Evolutionary conservation across 2,329 filamentous ascomycete genomes (phyloP).

Genomic region (Penicillium sp.): DNA sequence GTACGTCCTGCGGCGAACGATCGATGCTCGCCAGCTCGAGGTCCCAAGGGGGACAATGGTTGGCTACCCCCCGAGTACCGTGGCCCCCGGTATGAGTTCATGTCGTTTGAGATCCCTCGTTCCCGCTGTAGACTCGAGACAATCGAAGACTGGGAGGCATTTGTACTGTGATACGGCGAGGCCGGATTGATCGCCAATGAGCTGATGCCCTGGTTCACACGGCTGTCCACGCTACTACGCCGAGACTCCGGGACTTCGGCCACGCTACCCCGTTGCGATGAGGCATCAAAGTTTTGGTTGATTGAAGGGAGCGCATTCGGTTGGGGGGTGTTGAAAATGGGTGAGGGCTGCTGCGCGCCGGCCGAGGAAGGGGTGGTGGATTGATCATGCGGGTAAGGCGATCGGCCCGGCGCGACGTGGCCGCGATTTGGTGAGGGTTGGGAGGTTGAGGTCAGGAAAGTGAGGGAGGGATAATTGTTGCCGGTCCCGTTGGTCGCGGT

Average conservation of each 20-base stretch:
- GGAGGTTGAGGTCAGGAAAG: conserved; percentile 47
- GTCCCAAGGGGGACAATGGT: conserved; percentile 45
- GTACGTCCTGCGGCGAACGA: conserved; percentile 48
- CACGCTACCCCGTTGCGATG: conserved; percentile 46
- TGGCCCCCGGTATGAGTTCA: conserved; percentile 42
- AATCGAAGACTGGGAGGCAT: conserved; percentile 49
- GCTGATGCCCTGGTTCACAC: conserved; percentile 52
- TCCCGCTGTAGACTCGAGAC: conserved; percentile 47
- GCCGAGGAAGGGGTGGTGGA: conserved; percentile 41
- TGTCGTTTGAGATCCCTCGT: conserved; percentile 44
- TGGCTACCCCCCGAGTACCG: conserved; percentile 42
- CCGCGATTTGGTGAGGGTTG: conserved; percentile 49
- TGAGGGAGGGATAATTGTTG: conserved; percentile 45
- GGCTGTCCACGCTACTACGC: conserved; percentile 52
- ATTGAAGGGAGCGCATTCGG: conserved; percentile 56
- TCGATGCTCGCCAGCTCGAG: conserved; percentile 43
- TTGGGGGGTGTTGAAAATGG: conserved; percentile 40
- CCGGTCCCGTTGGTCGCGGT: conserved; percentile 47
- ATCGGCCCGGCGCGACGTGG: conserved; percentile 43
- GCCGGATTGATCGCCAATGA: conserved; percentile 49
- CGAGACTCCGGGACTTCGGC: conserved; percentile 49
- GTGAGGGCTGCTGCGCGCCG: conserved; percentile 40
- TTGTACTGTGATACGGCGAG: conserved; percentile 51
- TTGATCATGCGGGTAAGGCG: conserved; percentile 45
- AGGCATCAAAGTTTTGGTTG: conserved; percentile 59